phyloP scores from a whole-genome alignment of 1,139 yeast genomes.

The Pichia sp. region DNA sequence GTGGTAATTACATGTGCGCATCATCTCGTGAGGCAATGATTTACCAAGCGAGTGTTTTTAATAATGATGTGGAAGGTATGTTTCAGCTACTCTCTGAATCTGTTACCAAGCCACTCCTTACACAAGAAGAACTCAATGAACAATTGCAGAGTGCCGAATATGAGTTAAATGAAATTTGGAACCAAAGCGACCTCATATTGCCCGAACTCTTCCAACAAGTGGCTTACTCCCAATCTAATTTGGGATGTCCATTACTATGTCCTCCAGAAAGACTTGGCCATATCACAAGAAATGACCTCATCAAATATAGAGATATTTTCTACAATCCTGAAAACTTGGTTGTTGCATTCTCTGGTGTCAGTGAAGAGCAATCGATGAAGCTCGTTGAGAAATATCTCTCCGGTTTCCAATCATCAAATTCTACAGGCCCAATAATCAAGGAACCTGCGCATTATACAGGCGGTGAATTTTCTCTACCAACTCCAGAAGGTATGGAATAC shows the following conservation, averaged over 20 bases:
- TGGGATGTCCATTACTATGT: slow-evolving; percentile 83
- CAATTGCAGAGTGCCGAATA: slow-evolving; percentile 70
- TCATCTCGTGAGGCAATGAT: slow-evolving; percentile 88
- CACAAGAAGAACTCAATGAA: slow-evolving; percentile 65
- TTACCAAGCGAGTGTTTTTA: slow-evolving; percentile 93
- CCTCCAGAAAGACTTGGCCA: slow-evolving; percentile 60
- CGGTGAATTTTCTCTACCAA: slow-evolving; percentile 66
- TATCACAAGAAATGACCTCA: slow-evolving; percentile 47
- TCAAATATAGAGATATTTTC: slow-evolving; percentile 57
- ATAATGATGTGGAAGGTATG: slow-evolving; percentile 79
- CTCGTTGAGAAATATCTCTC: slow-evolving; percentile 61
- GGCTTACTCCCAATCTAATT: slow-evolving; percentile 64
- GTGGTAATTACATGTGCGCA: slow-evolving; percentile 93
- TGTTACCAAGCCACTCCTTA: slow-evolving; percentile 58
- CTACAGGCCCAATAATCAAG: slow-evolving; percentile 28
- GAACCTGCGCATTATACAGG: slow-evolving; percentile 65
- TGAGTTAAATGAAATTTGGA: slow-evolving; percentile 75
- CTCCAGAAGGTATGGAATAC: slow-evolving; percentile 62
- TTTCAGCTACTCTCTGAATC: slow-evolving; percentile 75
- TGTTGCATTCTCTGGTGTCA: slow-evolving; percentile 83
- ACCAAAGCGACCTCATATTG: slow-evolving; percentile 76
- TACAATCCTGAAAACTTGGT: slow-evolving; percentile 81
- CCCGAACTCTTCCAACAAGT: slow-evolving; percentile 85
- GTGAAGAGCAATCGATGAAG: slow-evolving; percentile 61
- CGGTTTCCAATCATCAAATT: slow-evolving; percentile 36